Evolutionary conservation across 768 basidiomycete species (phyloP).

Genomic region (Sarcodon aspratus): DNA sequence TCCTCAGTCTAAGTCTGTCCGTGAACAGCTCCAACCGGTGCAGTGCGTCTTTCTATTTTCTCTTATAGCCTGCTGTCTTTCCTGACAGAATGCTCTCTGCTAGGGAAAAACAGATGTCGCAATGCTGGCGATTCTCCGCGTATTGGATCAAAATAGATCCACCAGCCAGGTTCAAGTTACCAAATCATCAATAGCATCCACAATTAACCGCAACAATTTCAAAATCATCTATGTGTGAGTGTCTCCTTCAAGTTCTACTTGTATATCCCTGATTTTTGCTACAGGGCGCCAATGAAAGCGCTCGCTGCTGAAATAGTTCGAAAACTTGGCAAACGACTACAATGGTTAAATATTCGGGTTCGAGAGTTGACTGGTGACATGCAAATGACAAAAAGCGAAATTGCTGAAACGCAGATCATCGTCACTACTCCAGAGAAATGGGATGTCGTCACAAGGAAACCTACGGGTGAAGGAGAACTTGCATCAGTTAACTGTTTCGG

Average conservation of each 20-base stretch:
- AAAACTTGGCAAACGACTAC: constrained; percentile 82
- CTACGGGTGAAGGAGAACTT: constrained; percentile 94
- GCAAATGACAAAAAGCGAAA: constrained; percentile 91
- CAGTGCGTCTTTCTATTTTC: constrained; percentile 39
- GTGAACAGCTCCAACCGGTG: constrained; percentile 85
- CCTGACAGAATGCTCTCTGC: neutral
- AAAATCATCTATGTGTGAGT: constrained; percentile 95
- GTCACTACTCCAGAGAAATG: constrained; percentile 99
- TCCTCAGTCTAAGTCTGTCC: neutral
- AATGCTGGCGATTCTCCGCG: constrained; percentile 85
- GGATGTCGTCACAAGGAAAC: constrained; percentile 98
- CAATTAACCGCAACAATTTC: constrained; percentile 64
- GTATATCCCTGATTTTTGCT: neutral
- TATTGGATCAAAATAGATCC: constrained; percentile 60
- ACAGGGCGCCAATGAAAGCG: constrained; percentile 96
- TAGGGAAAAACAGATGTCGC: constrained; percentile 99
- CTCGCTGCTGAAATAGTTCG: constrained; percentile 90
- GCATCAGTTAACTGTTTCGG: constrained; percentile 52
- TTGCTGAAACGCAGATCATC: constrained; percentile 92
- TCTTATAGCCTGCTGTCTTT: neutral
- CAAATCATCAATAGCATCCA: constrained; percentile 20
- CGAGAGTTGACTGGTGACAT: constrained; percentile 94
- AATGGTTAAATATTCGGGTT: constrained; percentile 80
- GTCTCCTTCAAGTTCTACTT: neutral
- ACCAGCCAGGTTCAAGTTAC: constrained; percentile 16